Percentiles rank a stretch among this genome's conserved stretches.
phyloP scores from a whole-genome alignment of 2,329 filamentous ascomycete genomes.

The Colletotrichum lindemuthianum region DNA sequence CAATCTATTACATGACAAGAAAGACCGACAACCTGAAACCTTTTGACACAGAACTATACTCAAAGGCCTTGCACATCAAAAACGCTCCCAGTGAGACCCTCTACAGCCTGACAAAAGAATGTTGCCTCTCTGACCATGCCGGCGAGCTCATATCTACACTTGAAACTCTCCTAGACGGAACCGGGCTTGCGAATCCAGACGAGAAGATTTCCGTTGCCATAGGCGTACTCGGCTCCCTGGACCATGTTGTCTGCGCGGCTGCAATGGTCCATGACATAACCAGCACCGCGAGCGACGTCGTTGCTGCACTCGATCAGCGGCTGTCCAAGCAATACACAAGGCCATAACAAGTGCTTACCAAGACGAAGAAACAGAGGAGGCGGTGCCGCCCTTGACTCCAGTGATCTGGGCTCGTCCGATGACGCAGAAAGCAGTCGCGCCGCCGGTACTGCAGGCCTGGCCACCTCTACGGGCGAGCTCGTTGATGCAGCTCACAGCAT shows the following conservation, averaged over 20 bases:
- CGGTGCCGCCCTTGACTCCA: background rate
- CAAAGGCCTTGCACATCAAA: too few species aligned
- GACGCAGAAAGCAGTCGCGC: constrained; percentile 13
- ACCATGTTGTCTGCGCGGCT: constrained; percentile 32
- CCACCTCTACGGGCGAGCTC: constrained; percentile 14
- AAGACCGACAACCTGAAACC: too few species aligned
- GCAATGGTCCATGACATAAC: constrained; percentile 29
- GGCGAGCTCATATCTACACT: too few species aligned
- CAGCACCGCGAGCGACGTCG: constrained; percentile 33
- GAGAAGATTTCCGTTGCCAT: constrained; percentile 22
- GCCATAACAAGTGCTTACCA: constrained; percentile 12
- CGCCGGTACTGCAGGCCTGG: background rate
- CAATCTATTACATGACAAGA: too few species aligned
- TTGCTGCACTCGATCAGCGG: background rate
- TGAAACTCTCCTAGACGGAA: too few species aligned
- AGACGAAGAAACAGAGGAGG: constrained; percentile 7
- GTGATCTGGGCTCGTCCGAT: constrained; percentile 12
- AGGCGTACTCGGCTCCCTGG: constrained; percentile 15
- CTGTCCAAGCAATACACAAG: background rate
- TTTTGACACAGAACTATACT: too few species aligned
- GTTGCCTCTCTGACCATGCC: too few species aligned
- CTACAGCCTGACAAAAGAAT: too few species aligned
- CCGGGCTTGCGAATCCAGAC: constrained; percentile 5
- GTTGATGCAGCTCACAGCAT: constrained; percentile 33
- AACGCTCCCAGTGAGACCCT: too few species aligned